Base-by-base conservation (phyloP, 2,329 filamentous ascomycete species). In the Trichoderma koningii region DNA sequence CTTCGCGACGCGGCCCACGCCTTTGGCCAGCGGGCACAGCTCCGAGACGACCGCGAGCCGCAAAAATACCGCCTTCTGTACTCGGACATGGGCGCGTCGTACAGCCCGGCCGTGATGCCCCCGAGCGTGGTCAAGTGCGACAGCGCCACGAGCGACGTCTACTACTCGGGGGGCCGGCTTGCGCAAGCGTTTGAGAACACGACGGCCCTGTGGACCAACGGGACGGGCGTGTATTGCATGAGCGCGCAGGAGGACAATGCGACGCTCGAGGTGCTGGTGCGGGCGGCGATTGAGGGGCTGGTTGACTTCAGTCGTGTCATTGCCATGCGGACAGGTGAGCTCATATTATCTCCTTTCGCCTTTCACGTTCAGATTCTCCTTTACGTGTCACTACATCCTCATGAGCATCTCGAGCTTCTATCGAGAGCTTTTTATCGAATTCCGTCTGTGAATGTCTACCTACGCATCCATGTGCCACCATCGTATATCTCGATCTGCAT, bases 221-320 rank as follows among this genome's bases (percentile, higher is more conserved):
- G 88, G 3, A 85, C 83, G 0, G 88, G 86, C 0, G 74, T 81
- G 6, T 91, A 91, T 76, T 91, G 89, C 77, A 85, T 88, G 76
- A 89, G 84, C 1, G 88, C 88, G 0, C 89, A 91, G 73, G 89
- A 92, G 74, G 89, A 92, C 72, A 90, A 88, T 70, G 89, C 88
- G 0, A 84, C 84, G 0, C 82, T 91, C 1, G 87, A 89, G 70
- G 88, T 84, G 5, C 77, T 92, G 30, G 75, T 90, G 21, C 83
- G 89, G 14, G 83, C 82, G 1, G 83, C 86, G 0, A 75, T 83
- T 23, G 79, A 80, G 68, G 82, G 83, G 2, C 71, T 85, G 5
- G 83, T 88, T 4, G 89, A 92, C 73, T 92, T 89, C 74, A 75
- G 79, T 5, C 83, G 89, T 3, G 82, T 89, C 67, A 87, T 92